Evolutionary conservation across 805 yeast genomes (phyloP).

Genomic region (Ogataea angusta): DNA sequence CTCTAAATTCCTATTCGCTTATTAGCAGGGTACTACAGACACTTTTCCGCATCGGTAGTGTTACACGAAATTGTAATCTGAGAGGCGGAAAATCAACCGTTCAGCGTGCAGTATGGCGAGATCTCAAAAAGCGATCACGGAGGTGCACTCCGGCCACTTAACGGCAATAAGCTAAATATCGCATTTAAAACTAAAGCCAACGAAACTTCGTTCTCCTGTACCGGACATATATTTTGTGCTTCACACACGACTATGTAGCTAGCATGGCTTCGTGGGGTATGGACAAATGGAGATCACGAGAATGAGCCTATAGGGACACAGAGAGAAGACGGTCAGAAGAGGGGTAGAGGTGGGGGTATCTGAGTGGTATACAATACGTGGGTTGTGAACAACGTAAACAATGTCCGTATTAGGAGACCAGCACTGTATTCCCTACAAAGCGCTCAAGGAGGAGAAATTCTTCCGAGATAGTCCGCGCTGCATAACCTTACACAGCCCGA

Average conservation of each 20-base stretch:
- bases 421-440: neutral
- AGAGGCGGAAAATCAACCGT: neutral
- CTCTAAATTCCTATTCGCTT: neutral
- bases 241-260: neutral
- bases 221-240: neutral
- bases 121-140: neutral
- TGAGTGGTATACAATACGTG: neutral
- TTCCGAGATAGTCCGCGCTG: conserved; percentile 11
- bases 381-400: neutral
- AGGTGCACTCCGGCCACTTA: neutral
- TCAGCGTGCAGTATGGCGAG: neutral
- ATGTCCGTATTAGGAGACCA: neutral
- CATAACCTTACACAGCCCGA: conserved; percentile 7
- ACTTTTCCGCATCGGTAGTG: neutral
- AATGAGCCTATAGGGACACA: neutral
- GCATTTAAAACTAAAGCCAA: neutral
- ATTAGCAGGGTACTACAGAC: neutral
- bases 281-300: conserved; percentile 1
- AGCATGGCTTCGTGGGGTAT: neutral
- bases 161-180: neutral
- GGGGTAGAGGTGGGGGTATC: conserved; percentile 8
- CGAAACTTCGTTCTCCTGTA: neutral
- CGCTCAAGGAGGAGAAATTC: neutral
- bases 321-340: neutral
- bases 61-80: neutral